A percentile compares a stretch with the other conserved stretches of the same genome.
phyloP scores from a whole-genome alignment of 495 filamentous ascomycete genomes.

The Penicillium pancosmium region DNA sequence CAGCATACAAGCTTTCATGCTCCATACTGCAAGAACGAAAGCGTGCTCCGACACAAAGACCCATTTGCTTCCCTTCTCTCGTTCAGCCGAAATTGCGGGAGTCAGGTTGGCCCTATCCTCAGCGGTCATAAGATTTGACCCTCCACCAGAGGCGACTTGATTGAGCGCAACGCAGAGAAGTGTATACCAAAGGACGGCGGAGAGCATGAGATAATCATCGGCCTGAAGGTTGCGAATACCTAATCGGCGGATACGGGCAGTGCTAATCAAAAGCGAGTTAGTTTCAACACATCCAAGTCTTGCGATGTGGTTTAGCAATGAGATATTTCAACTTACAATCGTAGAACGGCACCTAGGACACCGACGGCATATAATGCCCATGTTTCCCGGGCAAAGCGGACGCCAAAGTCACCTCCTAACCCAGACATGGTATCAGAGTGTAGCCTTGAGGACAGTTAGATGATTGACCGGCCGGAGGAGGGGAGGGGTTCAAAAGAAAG shows the following conservation, averaged over 20 bases:
- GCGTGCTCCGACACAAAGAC: constrained; percentile 58
- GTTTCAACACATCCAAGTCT: neutral
- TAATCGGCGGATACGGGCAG: constrained; percentile 50
- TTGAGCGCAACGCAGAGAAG: constrained; percentile 56
- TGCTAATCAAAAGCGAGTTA: constrained; percentile 28
- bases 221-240: constrained; percentile 47
- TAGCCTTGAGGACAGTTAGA: constrained; percentile 24
- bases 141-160: constrained; percentile 52
- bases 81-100: constrained; percentile 39
- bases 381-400: constrained; percentile 44
- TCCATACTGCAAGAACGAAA: constrained; percentile 54
- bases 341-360: constrained; percentile 41
- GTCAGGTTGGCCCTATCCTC: constrained; percentile 46
- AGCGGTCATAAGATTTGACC: constrained; percentile 54
- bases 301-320: neutral
- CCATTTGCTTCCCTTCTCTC: constrained; percentile 56
- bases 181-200: constrained; percentile 54
- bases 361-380: constrained; percentile 52
- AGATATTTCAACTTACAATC: constrained; percentile 42
- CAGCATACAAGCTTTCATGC: constrained; percentile 57
- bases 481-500: constrained; percentile 1
- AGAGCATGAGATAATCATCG: constrained; percentile 58
- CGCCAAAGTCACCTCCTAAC: constrained; percentile 36
- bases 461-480: constrained; percentile 10
- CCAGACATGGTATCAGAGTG: constrained; percentile 37